Evolutionary conservation across 805 yeast genomes (phyloP).

Genomic region (Lipomyces chichibuensis): DNA sequence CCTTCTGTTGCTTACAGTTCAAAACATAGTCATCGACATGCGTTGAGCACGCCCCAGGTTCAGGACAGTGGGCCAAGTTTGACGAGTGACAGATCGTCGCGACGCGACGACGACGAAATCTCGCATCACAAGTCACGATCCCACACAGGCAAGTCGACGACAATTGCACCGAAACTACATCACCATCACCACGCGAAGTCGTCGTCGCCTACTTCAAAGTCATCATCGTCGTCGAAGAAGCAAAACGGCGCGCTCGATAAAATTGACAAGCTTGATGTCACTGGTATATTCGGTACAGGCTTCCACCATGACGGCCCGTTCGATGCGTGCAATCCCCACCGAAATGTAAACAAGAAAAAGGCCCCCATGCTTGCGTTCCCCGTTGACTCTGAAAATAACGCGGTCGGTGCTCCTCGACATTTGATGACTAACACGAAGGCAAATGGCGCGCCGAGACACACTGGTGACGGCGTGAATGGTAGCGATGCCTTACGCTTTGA

Average conservation of each 20-base stretch:
- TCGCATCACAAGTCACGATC: conserved; percentile 11
- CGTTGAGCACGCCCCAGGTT: background rate
- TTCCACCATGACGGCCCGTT: conserved; percentile 99
- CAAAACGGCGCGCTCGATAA: conserved; percentile 68
- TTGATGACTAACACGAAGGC: conserved; percentile 13
- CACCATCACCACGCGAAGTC: conserved; percentile 10
- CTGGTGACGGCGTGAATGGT: conserved; percentile 40
- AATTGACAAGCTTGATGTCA: conserved; percentile 93
- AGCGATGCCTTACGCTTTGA: conserved; percentile 52
- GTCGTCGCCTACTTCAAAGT: conserved; percentile 3
- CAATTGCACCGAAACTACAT: background rate
- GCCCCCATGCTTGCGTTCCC: conserved; percentile 98
- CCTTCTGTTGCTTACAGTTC: conserved; percentile 3
- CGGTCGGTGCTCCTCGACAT: conserved; percentile 59
- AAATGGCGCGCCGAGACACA: conserved; percentile 6
- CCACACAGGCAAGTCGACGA: background rate
- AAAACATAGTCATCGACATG: conserved; percentile 8
- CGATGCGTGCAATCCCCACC: conserved; percentile 96
- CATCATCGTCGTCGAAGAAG: conserved; percentile 9
- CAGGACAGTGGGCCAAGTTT: background rate
- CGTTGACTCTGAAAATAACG: conserved; percentile 88
- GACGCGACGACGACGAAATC: background rate
- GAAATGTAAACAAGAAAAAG: conserved; percentile 70
- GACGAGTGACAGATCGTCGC: background rate
- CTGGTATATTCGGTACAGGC: conserved; percentile 88